Evolutionary conservation across 441 rosid species (phyloP), one percentile per base, ranked within the genome.

Genomic region (Aleurites moluccanus): DNA sequence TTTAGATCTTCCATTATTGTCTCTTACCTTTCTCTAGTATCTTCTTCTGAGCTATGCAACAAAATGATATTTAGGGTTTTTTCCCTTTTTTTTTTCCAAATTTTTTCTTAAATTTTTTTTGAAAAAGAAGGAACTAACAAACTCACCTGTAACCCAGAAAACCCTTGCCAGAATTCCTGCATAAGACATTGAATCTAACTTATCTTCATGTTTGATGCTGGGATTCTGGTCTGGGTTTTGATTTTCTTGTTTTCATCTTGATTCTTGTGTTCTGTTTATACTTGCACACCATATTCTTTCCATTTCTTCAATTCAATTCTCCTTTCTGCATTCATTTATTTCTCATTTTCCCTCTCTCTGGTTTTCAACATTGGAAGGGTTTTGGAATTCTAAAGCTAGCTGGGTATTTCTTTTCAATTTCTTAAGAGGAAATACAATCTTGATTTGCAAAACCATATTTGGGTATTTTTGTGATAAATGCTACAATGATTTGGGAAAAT

Each of bases 201-300:
- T 7, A 64, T 53, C 21, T 67, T 63, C 68, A 14, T 69, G 68
- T 75, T 76, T 68, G 35, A 62, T 72, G 83, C 72, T 73, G 50
- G 81, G 77, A 78, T 80, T 77, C 78, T 77, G 69, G 77, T 64
- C 67, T 72, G 74, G 66, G 63, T 79, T 77, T 73, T 57, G 16
- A 66, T 70, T 49, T 61, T 3, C 35, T 42, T 23, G n/a, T 35
- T n/a, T 62, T 62, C 6, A 50, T 33, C 9, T 21, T 47, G 23
- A 1, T 2, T 52, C 35, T 53, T 14, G 2, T n/a, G 18, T 33
- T 21, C 14, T 33, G 0, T 23, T 10, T 15, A 11, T 3, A 2
- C 63, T 59, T 25, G 63, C 14, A 56, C 28, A 56, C 28, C 2
- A 21, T 56, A 57, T 63, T 42, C n/a, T 35, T n/a, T 27, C 6